Base-by-base conservation (phyloP, 2,329 filamentous ascomycete species). In the Torrubiellomyces zombiae region DNA sequence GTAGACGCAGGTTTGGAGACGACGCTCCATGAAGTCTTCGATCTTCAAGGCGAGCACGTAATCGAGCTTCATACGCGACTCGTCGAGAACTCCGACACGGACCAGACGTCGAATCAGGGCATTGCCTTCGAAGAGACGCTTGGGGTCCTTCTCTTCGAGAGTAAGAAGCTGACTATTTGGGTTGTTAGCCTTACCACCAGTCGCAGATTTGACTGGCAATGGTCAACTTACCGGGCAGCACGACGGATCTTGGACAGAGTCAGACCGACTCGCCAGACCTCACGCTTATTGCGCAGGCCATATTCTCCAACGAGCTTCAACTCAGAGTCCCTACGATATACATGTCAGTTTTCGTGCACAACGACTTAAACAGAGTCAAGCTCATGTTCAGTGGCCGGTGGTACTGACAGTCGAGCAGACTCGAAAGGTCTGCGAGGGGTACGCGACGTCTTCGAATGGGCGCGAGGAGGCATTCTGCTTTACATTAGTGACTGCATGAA, bases 21-120 rank as follows among this genome's bases (percentile, higher is more conserved):
- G 85, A 53, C 89, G 86, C 79, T 98, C 89, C 66, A 98, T 74
- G 78, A 98, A 98, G 65, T 98, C 89, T 67, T 98, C 89, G 51
- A 91, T 79, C 74, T 93, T 92, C 36, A 98, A 77, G 65, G 89
- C 89, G 56, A 98, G 69, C 56, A 98, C 89, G 78, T 98, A 94
- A 94, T 98, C 89, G 73, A 98, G 89, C 80, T 94, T 98, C 89
- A 98, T 98, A 75, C 89, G 89, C 58, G 85, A 85, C 72, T 98
- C 89, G 60, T 98, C 89, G 54, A 98, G 82, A 53, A 98, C 89
- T 81, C 89, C 89, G 58, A 95, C 85, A 60, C 89, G 89, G 44
- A 98, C 89, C 45, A 98, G 83, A 80, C 89, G 89, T 60, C 89
- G 89, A 78, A 98, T 98, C 59, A 98, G 75, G 58, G 89, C 89